Conservation (phyloP, 148 eudicot genomes). For the Vaccinium vitisidaea region DNA sequence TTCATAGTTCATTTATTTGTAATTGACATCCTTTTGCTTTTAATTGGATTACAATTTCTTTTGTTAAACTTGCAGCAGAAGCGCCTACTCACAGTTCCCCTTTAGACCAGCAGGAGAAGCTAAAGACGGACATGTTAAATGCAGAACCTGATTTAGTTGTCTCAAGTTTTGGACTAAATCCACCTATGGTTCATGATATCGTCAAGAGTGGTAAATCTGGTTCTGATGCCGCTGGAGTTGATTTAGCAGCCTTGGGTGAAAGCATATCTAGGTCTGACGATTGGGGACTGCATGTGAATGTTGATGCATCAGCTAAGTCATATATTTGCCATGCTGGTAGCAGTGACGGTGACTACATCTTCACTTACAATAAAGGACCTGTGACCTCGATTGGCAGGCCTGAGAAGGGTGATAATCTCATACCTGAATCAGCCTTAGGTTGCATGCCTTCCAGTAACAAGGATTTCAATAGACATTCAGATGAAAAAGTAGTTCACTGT, state of each 20-base stretch:
- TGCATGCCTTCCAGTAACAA: conserved; percentile 17
- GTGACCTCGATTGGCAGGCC: conserved; percentile 16
- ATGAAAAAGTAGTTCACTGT: conserved; percentile 17
- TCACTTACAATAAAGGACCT: conserved; percentile 16
- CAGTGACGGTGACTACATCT: conserved; percentile 13
- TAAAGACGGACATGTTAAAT: conserved; percentile 13
- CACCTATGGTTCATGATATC: conserved; percentile 55
- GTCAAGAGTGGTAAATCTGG: conserved; percentile 42
- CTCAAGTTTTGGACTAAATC: conserved; percentile 29
- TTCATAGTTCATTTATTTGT: neutral
- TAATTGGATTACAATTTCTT: conserved; percentile 1
- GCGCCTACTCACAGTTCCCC: conserved; percentile 31
- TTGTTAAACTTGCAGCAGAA: conserved; percentile 37
- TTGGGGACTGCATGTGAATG: conserved; percentile 12
- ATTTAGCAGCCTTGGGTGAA: conserved; percentile 20
- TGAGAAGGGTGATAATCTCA: conserved; percentile 26
- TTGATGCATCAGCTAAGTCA: conserved; percentile 20
- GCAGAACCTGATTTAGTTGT: conserved; percentile 25
- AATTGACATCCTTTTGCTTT: conserved; percentile 10
- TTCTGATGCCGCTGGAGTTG: conserved; percentile 31
- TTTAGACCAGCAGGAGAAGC: conserved; percentile 28
- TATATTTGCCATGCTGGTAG: conserved; percentile 23
- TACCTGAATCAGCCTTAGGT: conserved; percentile 27
- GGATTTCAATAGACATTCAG: conserved; percentile 18
- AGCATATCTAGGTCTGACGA: conserved; percentile 20